Evolutionary conservation across 1,139 yeast genomes (phyloP), one percentile per base, ranked within the genome.

Genomic region (Candida sanyaensis): DNA sequence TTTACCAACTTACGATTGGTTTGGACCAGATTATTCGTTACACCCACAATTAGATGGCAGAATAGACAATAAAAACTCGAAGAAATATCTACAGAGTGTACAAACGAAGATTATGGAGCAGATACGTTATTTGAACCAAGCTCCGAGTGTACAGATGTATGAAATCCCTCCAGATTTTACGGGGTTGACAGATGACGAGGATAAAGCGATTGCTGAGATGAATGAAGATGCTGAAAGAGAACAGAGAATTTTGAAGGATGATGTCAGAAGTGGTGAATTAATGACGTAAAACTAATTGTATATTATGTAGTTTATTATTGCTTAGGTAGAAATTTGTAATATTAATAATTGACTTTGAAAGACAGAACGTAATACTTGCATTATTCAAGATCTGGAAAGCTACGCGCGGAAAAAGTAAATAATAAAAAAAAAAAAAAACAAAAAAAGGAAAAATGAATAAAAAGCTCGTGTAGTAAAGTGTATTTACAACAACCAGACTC

Each of bases 121-220:
- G 61, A 71, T 95, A 45, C 68, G 98, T 55, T 87, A 77, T 61
- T 68, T 93, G 50, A 88, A 88, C 57, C 92, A 92, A 46, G 98
- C 99, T 0, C 99, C 99, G 3, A 86, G 96, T 54, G 98, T 93
- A 4, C 88, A 89, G 58, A 90, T 91, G 97, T 86, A 80, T 58
- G 91, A 87, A 54, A 80, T 88, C 6, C 96, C 97, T 2, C 96
- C 96, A 0, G 96, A 89, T 56, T 70, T 88, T 34, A 82, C 86
- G 49, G 88, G 88, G 52, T 67, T 87, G 57, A 71, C 80, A 36
- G 73, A 80, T 56, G 83, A 83, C 41, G 88, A 84, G 50, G 91
- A 85, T 51, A 75, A 74, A 43, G 64, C 73, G 1, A 66, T 78
- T 8, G 65, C 74, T 41, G 85, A 80, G 42, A 60, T 83, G 52